Conservation (phyloP, 306 rosid genomes). For the Quercus wislizeni region DNA sequence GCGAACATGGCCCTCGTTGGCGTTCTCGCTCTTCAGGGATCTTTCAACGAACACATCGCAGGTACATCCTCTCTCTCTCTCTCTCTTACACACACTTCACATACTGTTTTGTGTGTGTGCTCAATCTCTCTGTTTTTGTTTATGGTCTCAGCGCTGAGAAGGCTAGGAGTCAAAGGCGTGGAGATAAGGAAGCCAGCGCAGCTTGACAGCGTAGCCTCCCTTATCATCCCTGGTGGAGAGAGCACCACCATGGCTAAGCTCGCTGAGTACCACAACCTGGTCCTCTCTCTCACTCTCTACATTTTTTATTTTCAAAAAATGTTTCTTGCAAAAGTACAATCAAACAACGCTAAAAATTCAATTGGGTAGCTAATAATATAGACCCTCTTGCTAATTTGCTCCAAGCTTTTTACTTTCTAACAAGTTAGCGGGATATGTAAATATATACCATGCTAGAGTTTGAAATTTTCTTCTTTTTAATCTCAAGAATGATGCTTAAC, state of each 20-base stretch:
- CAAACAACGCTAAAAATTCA: not conserved
- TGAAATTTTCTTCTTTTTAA: not conserved
- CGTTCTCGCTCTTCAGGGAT: constrained; percentile 93
- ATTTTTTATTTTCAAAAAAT: too few relatives aligned
- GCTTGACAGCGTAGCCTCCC: constrained; percentile 62
- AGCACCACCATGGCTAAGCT: constrained; percentile 99
- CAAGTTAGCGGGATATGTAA: not conserved
- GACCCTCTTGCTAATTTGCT: not conserved
- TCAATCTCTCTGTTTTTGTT: not conserved
- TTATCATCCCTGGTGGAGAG: constrained; percentile 96
- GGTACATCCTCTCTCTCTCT: constrained; percentile 36
- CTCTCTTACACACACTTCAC: not conserved
- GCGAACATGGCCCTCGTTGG: constrained; percentile 71
- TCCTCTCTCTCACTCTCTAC: constrained; percentile 9
- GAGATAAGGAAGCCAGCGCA: constrained; percentile 92
- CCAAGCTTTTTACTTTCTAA: not conserved
- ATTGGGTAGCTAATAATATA: not conserved
- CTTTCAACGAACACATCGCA: constrained; percentile 92
- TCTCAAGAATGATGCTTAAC: not conserved
- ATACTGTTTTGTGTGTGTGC: not conserved
- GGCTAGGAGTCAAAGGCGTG: constrained; percentile 81
- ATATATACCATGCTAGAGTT: not conserved
- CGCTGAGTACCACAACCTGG: constrained; percentile 85
- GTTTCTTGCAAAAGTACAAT: not conserved
- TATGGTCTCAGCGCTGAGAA: constrained; percentile 60